Evolutionary conservation across 768 basidiomycete species (phyloP), one percentile per base, ranked within the genome.

Genomic region (Pleurotus pulmonarius): DNA sequence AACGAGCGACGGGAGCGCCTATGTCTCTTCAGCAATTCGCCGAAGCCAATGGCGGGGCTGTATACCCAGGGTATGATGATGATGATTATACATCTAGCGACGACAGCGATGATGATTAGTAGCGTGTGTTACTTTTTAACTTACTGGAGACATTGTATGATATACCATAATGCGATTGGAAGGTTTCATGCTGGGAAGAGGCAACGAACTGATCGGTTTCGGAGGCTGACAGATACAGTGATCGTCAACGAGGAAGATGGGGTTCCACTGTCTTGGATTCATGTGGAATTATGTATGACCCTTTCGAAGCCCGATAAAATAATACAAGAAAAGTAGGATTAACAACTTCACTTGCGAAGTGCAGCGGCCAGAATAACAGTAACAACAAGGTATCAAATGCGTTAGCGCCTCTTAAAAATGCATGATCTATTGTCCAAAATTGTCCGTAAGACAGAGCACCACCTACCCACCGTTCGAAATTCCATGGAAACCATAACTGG

Each of bases 11-110:
- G 34, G 63, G 66, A 43, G 68, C 66, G 37, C 82, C 82, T 11
- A 74, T 85, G 26, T 83, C 83, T 29, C 58, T 84, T 58, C 77
- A 77, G 57, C 72, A 75, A 57, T 75, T 79, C 58, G 83, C 74
- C 59, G 54, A 56, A 58, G 41, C 56, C 63, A 56, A 45, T 65
- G 51, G 66, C 58, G 39, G 51, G 4, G 59, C 44, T 16, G 59
- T 48, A 5, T 53, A 57, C 22, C 62, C 56, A 16, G 72, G 68
- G 43, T 34, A 34, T 37, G 71, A 75, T 34, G 77, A 81, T 25
- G 80, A 82, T 49, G 81, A 79, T 40, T 80, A 77, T 56, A 76
- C 77, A 15, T 78, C 78, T 7, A 83, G 81, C 59, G 76, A 82
- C 24, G 81, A 83, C 2, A 81, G 77, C 61, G 82, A 83, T 57